These are phyloP conservation scores for Trametes villosa DNA, from an alignment of 768 basidiomycete genomes.

Conservation along the genomic window DNA sequence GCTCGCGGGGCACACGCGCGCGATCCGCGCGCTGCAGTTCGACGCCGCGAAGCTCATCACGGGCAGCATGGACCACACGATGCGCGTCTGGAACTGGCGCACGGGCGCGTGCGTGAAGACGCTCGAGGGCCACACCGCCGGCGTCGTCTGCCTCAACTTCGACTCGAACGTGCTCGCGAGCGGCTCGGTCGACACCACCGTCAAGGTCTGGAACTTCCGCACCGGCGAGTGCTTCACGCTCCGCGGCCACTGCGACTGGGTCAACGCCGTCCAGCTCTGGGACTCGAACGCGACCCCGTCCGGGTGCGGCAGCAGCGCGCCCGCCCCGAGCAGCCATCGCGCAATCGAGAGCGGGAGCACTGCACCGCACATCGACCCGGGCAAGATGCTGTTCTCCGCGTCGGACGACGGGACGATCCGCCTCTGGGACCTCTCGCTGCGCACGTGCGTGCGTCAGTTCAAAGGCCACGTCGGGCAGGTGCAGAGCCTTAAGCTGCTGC, in stretches of 20 bases:
- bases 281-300: conserved; percentile 53
- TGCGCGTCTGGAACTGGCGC: conserved; percentile 97
- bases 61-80: conserved; percentile 93
- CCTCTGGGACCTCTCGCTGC: conserved; percentile 87
- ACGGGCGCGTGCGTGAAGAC: conserved; percentile 86
- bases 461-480: conserved; percentile 93
- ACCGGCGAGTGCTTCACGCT: conserved; percentile 92
- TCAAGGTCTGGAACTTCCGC: conserved; percentile 93
- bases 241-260: conserved; percentile 94
- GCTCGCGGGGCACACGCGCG: conserved; percentile 88
- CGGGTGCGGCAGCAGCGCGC: conserved; percentile 8
- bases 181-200: conserved; percentile 92
- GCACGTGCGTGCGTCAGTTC: conserved; percentile 83
- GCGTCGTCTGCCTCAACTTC: conserved; percentile 89
- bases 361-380: conserved; percentile 63
- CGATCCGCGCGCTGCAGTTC: conserved; percentile 92
- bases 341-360: conserved; percentile 7
- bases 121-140: conserved; percentile 87
- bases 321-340: background rate
- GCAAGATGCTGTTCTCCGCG: conserved; percentile 97
- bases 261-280: conserved; percentile 94
- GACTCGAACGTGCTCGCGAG: conserved; percentile 91
- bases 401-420: conserved; percentile 94
- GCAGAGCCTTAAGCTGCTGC: conserved; percentile 83
- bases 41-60: conserved; percentile 96